These are phyloP conservation scores for Salicornia ramosissima DNA, from an alignment of 148 eudicot species.

Conservation along the genomic window DNA sequence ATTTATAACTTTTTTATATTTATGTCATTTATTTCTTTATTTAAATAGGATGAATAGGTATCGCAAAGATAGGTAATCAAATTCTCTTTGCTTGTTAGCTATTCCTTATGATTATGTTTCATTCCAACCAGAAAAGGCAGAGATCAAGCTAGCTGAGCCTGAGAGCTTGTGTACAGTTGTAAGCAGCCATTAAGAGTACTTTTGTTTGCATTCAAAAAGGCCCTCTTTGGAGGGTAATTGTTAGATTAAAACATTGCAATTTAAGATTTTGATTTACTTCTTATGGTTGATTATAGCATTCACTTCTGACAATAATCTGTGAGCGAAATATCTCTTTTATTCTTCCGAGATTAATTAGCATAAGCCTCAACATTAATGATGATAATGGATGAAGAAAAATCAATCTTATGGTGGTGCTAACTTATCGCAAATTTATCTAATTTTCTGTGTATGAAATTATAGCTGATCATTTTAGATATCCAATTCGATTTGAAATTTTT, in stretches of 20 bases:
- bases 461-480: too few relatives aligned
- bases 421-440: too few relatives aligned
- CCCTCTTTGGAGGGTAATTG: not conserved
- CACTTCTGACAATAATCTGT: too few relatives aligned
- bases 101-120: conserved; percentile 14
- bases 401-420: too few relatives aligned
- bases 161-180: conserved; percentile 31
- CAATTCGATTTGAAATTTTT: too few relatives aligned
- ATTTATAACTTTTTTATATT: too few relatives aligned
- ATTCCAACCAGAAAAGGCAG: conserved; percentile 18
- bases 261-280: not conserved
- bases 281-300: not conserved
- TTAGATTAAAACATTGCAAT: not conserved
- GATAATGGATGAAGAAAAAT: too few relatives aligned
- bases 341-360: too few relatives aligned
- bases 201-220: conserved; percentile 18
- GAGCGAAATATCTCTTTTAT: too few relatives aligned
- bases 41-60: conserved; percentile 21
- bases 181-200: conserved; percentile 21
- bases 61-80: conserved; percentile 12
- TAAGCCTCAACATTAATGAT: too few relatives aligned
- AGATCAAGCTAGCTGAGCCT: conserved; percentile 5
- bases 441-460: too few relatives aligned
- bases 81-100: conserved; percentile 14
- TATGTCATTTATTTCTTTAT: conserved; percentile 9